Evolutionary conservation across 805 yeast species (phyloP), one percentile per base, ranked within the genome.

Genomic region (Saccharomyces paradoxus): DNA sequence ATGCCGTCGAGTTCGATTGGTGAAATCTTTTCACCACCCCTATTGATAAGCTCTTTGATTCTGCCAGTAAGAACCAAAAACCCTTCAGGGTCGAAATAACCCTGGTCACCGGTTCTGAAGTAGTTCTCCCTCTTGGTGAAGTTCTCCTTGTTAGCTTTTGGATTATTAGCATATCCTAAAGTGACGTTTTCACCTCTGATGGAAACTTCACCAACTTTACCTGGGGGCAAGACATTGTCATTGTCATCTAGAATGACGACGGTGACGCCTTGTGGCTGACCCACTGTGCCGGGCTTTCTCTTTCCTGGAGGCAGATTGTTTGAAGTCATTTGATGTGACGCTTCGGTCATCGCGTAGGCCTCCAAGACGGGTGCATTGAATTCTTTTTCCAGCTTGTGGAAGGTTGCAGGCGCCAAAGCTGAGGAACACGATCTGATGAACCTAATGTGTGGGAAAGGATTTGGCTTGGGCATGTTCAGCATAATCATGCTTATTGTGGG

Each of bases 61-160:
- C 91, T 76, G 32, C 91, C 90, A 28, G 88, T 84, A 58, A 85
- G 73, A 12, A 76, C 74, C 30, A 85, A 69, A 64, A 81, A 80
- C 0, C 84, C 83, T 51, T 84, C 85, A 4, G 67, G 61, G 63
- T 84, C 87, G 51, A 81, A 66, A 59, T 70, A 77, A 1, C 90
- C 91, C 65, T 86, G 87, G 65, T 86, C 94, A 50, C 94, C 94
- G 4, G 94, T 86, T 58, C 88, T 78, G 79, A 86, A 86, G 68
- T 76, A 85, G 32, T 82, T 82, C 47, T 68, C 62, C 26, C 76
- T 73, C 51, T 70, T 59, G 12, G 89, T 82, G 70, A 83, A 85
- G 32, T 84, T 76, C 59, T 83, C 89, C 41, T 72, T 73, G 58
- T 87, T 86, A 44, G 91, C 92, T 68, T 83, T 82, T 32, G 77